phyloP scores from a whole-genome alignment of 2,329 filamentous ascomycete genomes.

The Dactylellina leptospora region DNA sequence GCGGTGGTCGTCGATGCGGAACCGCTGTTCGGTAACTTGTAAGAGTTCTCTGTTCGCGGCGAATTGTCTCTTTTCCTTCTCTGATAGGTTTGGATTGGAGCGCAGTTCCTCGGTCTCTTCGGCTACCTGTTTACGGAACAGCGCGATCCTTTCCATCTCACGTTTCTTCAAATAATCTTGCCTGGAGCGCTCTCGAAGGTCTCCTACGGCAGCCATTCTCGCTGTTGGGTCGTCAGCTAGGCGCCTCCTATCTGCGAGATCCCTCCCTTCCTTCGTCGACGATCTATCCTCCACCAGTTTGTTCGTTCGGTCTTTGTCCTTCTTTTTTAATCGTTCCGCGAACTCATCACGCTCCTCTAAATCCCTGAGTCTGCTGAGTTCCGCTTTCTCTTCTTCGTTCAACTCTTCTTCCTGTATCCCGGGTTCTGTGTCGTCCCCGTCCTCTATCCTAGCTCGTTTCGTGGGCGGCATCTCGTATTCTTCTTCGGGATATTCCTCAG shows the following conservation, averaged over 20 bases:
- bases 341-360: constrained; percentile 81
- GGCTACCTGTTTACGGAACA: constrained; percentile 88
- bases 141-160: constrained; percentile 81
- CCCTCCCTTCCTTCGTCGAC: constrained; percentile 66
- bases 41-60: constrained; percentile 85
- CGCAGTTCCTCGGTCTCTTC: constrained; percentile 85
- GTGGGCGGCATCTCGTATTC: constrained; percentile 73
- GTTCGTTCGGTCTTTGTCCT: constrained; percentile 75
- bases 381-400: constrained; percentile 69
- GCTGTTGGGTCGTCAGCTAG: constrained; percentile 74
- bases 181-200: constrained; percentile 81
- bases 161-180: constrained; percentile 95
- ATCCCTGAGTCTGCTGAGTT: constrained; percentile 71
- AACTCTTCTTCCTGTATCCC: constrained; percentile 62
- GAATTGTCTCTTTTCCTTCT: constrained; percentile 85
- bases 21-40: constrained; percentile 80
- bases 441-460: constrained; percentile 75
- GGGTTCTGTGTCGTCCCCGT: constrained; percentile 61
- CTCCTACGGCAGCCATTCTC: constrained; percentile 76
- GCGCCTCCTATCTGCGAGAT: constrained; percentile 69
- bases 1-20: constrained; percentile 86
- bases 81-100: constrained; percentile 77
- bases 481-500: constrained; percentile 63
- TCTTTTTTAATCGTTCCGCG: constrained; percentile 75
- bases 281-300: constrained; percentile 71